Evolutionary conservation across 2,329 filamentous ascomycete genomes (phyloP).

Genomic region (Phialophora expanda): DNA sequence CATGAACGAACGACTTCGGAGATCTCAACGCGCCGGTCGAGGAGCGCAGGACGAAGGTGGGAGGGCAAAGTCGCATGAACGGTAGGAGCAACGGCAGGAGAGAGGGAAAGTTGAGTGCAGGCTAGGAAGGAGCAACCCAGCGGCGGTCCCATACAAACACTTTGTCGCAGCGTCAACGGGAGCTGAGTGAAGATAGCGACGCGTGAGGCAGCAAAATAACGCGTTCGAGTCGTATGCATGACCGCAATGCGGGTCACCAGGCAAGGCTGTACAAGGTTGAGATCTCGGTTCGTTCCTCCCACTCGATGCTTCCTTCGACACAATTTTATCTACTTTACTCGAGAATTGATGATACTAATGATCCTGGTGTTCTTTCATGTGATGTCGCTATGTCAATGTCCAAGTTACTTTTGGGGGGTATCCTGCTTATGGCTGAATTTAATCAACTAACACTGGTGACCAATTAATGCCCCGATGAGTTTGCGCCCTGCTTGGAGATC

Average conservation of each 20-base stretch:
- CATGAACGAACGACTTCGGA: slow-evolving; percentile 33
- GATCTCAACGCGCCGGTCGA: slow-evolving; percentile 32
- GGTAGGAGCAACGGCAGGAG: background rate
- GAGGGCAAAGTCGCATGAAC: slow-evolving; percentile 29
- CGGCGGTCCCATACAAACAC: background rate
- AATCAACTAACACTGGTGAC: background rate
- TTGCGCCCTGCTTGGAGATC: background rate
- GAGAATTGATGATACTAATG: background rate
- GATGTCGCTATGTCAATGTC: slow-evolving; percentile 8
- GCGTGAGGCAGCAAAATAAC: slow-evolving; percentile 7
- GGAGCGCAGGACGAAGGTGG: slow-evolving; percentile 24
- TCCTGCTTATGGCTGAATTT: slow-evolving; percentile 5
- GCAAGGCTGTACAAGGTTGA: background rate
- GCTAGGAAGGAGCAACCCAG: background rate
- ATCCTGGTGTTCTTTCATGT: background rate
- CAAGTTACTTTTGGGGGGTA: slow-evolving; percentile 14
- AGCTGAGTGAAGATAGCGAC: slow-evolving; percentile 1
- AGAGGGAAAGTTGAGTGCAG: too few species aligned
- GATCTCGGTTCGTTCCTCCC: background rate
- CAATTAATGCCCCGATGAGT: background rate
- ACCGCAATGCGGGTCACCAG: background rate
- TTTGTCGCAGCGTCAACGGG: background rate
- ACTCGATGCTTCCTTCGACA: background rate
- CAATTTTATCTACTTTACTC: background rate
- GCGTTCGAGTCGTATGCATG: slow-evolving; percentile 4